These are phyloP conservation scores for Chaetomiaceae sp. DNA, from an alignment of 2,329 filamentous ascomycete genomes.

Conservation along the genomic window DNA sequence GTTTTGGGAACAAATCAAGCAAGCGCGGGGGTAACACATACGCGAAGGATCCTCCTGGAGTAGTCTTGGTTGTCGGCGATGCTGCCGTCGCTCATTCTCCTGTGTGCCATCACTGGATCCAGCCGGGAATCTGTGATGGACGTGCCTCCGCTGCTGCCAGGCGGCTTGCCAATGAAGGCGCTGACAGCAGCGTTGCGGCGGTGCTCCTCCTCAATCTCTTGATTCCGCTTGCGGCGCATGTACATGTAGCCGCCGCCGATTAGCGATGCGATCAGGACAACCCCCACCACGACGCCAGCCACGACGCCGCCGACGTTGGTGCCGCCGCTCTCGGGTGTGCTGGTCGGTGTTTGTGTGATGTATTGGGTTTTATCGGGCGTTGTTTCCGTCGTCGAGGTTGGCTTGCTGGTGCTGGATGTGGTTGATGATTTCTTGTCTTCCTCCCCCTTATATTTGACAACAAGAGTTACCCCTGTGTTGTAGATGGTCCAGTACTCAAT, in stretches of 20 bases:
- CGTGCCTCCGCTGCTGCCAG: conserved; percentile 57
- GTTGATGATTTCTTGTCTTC: conserved; percentile 28
- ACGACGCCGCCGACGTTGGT: conserved; percentile 81
- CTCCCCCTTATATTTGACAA: conserved; percentile 34
- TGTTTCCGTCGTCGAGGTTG: conserved; percentile 5
- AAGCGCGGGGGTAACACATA: conserved; percentile 41
- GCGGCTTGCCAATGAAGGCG: conserved; percentile 66
- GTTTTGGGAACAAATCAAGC: too few relatives aligned
- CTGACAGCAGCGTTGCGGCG: conserved; percentile 75
- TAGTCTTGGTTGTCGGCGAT: conserved; percentile 98
- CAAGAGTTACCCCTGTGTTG: conserved; percentile 46
- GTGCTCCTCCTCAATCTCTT: conserved; percentile 78
- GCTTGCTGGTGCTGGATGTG: conserved; percentile 25
- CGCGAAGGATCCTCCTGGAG: conserved; percentile 91
- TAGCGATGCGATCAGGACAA: conserved; percentile 63
- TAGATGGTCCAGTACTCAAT: conserved; percentile 43
- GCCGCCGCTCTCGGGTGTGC: conserved; percentile 31
- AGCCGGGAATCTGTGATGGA: conserved; percentile 79
- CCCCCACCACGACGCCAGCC: conserved; percentile 80
- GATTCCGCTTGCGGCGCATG: conserved; percentile 69
- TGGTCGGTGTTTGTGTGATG: conserved; percentile 24
- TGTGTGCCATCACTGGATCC: conserved; percentile 78
- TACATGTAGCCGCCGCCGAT: conserved; percentile 68
- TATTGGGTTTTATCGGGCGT: conserved; percentile 6
- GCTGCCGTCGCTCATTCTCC: conserved; percentile 87